A percentile compares a stretch with the other conserved stretches of the same genome.
Conservation (phyloP, 257 asterid genomes). For the Thymus quinquecostatus region DNA sequence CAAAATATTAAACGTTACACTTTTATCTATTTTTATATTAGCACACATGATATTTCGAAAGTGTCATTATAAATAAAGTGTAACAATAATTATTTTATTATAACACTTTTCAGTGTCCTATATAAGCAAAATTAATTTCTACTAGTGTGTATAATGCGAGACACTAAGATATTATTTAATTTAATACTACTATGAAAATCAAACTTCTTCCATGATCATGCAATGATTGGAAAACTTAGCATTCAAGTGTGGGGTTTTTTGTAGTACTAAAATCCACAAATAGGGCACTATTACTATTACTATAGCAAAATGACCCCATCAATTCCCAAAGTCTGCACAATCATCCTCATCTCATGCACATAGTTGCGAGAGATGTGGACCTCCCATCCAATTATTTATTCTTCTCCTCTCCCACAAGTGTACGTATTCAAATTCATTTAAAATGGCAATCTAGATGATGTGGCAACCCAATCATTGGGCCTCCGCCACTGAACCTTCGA, state of each 20-base stretch:
- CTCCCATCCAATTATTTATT: slow-evolving; percentile 19
- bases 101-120: too few species aligned
- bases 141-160: too few species aligned
- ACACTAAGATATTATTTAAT: too few species aligned
- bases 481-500: neutral
- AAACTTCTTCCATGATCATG: slow-evolving; percentile 26
- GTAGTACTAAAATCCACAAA: slow-evolving; percentile 24
- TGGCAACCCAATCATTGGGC: slow-evolving; percentile 42
- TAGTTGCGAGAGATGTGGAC: slow-evolving; percentile 42
- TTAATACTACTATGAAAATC: too few species aligned
- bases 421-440: slow-evolving; percentile 22
- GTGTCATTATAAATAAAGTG: too few species aligned
- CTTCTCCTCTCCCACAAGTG: slow-evolving; percentile 42
- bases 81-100: too few species aligned
- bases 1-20: too few species aligned
- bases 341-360: slow-evolving; percentile 40
- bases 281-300: neutral
- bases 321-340: slow-evolving; percentile 27
- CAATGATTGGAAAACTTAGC: slow-evolving; percentile 37
- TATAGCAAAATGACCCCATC: slow-evolving; percentile 24
- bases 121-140: too few species aligned
- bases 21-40: too few species aligned
- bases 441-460: slow-evolving; percentile 12
- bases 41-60: too few species aligned
- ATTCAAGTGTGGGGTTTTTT: too few species aligned